Evolutionary conservation across 2,329 filamentous ascomycete genomes (phyloP), one percentile per base, ranked within the genome.

Genomic region (Albophoma yamanashiensis): DNA sequence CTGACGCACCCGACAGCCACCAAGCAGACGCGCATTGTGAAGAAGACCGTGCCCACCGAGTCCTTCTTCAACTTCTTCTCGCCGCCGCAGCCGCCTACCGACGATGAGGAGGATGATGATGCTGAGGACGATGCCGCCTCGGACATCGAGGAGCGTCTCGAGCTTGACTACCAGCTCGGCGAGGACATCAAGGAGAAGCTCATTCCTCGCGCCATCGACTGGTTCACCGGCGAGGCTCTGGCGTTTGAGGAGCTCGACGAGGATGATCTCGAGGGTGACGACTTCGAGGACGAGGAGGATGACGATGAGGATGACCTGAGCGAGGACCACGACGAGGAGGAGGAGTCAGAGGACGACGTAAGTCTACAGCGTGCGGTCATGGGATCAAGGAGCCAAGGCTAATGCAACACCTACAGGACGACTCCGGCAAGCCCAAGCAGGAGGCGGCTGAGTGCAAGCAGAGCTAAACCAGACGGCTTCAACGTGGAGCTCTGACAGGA

Each of bases 161-260:
- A 99, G 80, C 87, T 99, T 58, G 94, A 99, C 78, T 99, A 97
- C 77, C 93, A 97, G 79, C 87, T 99, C 53, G 94, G 94, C 66
- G 94, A 99, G 81, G 94, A 99, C 73, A 97, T 99, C 79, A 99
- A 99, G 82, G 94, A 99, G 84, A 99, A 99, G 82, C 84, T 99
- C 66, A 99, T 99, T 68, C 94, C 94, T 65, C 92, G 93, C 67
- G 94, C 95, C 61, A 94, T 99, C 69, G 94, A 99, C 78, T 99
- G 94, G 94, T 99, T 99, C 76, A 99, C 94, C 58, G 94, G 94
- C 61, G 94, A 99, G 79, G 94, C 94, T 67, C 87, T 99, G 64
- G 92, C 94, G 68, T 99, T 91, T 69, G 94, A 99, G 82, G 93
- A 97, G 74, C 77, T 96, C 62, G 89, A 93, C 45, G 85, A 84